Base-by-base conservation (phyloP, 2,329 filamentous ascomycete genomes). In the Fusarium oxysporum region DNA sequence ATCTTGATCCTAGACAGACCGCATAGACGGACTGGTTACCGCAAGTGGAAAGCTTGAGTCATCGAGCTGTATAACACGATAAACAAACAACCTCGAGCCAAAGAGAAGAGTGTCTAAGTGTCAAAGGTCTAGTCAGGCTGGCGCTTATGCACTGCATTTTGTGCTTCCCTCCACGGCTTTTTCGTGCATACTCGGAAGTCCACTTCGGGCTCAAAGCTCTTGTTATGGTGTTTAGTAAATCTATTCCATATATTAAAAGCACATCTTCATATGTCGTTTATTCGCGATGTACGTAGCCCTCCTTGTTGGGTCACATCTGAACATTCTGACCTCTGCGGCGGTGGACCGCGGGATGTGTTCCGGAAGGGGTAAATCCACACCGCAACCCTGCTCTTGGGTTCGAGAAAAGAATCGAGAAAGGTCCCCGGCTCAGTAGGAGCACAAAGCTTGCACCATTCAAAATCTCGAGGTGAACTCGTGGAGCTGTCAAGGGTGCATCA, bases 81-180 rank as follows among this genome's bases (percentile, higher is more conserved):
- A 47, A 63, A 65, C 57, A 74, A 76, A 70, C 65, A 65, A 73
- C 65, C 61, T 50, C 56, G 68, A 56, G 70, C 64, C 70, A 71
- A 71, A 70, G 35, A 37, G 32, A 47, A 60, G 50, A 58, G 65
- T 35, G 30, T 51, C 48, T 11, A 30, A 47, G 9, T 47, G 48
- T 54, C 65, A 43, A 61, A 63, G 58, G 45, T 62, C 47, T 66
- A 40, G 54, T 62, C 55, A 67, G 65, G 64, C 70, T 68, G 76
- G 75, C 76, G 76, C 70, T 62, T 78, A 78, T 73, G 75, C 61
- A 76, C 57, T 77, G 65, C 72, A 71, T 47, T 66, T n/a, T 65
- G 44, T 56, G 59, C 62, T 62, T 53, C 32, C 48, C 51, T 53
- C 35, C 70, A 23, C 48, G 35, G 17, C 45, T 33, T 57, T 58